phyloP scores from a whole-genome alignment of 2,329 filamentous ascomycete species.

The Talaromyces funiculosus region DNA sequence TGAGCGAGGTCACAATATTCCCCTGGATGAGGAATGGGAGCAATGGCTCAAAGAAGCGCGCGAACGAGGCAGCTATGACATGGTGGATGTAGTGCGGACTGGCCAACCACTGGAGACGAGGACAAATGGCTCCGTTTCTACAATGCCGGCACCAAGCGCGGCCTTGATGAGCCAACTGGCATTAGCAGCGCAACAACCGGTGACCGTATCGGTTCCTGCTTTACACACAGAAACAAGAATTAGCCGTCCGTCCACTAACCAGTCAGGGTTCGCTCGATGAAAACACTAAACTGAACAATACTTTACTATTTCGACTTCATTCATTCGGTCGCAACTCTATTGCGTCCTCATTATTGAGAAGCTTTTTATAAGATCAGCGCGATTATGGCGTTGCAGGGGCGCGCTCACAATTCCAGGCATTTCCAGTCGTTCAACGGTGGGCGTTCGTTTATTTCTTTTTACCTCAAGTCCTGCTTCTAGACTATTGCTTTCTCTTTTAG shows the following conservation, averaged over 20 bases:
- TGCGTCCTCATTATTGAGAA: not conserved
- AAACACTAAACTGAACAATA: too few relatives aligned
- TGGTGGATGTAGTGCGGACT: constrained; percentile 35
- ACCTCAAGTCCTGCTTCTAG: not conserved
- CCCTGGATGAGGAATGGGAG: constrained; percentile 48
- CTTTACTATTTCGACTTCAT: not conserved
- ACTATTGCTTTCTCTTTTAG: constrained; percentile 4
- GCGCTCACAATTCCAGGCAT: not conserved
- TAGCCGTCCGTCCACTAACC: constrained; percentile 1
- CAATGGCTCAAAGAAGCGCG: constrained; percentile 55
- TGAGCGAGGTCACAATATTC: constrained; percentile 43
- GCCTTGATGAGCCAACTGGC: constrained; percentile 13
- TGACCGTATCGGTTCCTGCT: not conserved
- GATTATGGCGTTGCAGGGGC: constrained; percentile 10
- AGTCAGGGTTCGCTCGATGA: constrained; percentile 11
- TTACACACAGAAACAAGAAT: not conserved
- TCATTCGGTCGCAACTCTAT: not conserved
- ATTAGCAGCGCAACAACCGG: constrained; percentile 5
- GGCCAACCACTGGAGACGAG: constrained; percentile 30
- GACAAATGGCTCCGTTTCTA: constrained; percentile 22
- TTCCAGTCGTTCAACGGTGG: not conserved
- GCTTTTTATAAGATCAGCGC: not conserved
- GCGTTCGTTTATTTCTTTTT: not conserved
- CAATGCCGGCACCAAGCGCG: constrained; percentile 17
- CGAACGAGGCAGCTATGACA: constrained; percentile 44